A percentile compares a stretch with the other conserved stretches of the same genome.
Conservation (phyloP, 2,329 filamentous ascomycete species). For the Dothistroma pini region DNA sequence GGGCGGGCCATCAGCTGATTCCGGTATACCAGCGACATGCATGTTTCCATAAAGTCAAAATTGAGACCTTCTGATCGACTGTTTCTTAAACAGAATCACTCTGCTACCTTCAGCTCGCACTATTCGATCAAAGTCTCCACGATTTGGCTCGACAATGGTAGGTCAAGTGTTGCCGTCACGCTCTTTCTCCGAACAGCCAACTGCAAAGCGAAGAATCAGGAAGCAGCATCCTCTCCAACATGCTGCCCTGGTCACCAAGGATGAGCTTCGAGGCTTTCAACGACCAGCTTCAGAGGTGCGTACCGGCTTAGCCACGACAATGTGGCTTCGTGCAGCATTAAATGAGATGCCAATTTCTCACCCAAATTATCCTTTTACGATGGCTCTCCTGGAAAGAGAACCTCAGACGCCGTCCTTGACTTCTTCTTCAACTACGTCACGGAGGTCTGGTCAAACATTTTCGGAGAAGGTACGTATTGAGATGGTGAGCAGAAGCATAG, state of each 20-base stretch:
- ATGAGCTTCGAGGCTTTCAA: slow-evolving; percentile 15
- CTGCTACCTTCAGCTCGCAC: background rate
- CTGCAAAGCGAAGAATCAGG: slow-evolving; percentile 3
- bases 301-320: slow-evolving; percentile 15
- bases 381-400: slow-evolving; percentile 11
- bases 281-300: slow-evolving; percentile 14
- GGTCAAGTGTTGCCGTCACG: background rate
- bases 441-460: background rate
- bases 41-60: background rate
- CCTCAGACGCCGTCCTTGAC: slow-evolving; percentile 4
- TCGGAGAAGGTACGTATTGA: background rate
- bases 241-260: slow-evolving; percentile 17
- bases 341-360: slow-evolving; percentile 12
- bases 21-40: background rate
- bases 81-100: background rate
- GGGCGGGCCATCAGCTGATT: background rate
- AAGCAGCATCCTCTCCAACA: slow-evolving; percentile 10
- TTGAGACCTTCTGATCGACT: background rate
- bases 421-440: slow-evolving; percentile 1
- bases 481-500: background rate
- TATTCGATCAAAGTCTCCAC: background rate
- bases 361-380: slow-evolving; percentile 7
- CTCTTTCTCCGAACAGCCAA: background rate
- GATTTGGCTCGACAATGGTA: background rate
- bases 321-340: slow-evolving; percentile 18